Evolutionary conservation across 2,329 filamentous ascomycete genomes (phyloP), one percentile per base, ranked within the genome.

Genomic region (Talaromyces sp.): DNA sequence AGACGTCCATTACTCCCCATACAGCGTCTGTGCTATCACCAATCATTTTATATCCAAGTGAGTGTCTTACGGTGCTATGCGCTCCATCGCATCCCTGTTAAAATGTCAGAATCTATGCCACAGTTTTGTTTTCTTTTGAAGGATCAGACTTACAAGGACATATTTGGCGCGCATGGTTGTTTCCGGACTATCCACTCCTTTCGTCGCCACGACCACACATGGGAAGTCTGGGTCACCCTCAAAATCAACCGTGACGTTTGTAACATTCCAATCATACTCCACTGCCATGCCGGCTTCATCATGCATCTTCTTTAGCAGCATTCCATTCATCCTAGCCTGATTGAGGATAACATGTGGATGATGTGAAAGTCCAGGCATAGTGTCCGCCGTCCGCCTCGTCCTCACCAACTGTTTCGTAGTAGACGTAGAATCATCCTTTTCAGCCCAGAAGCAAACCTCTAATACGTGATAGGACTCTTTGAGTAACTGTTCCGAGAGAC

Each of bases 401-500:
- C 85, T 86, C 0, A 73, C 75, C 1, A 77, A 73, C 1, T 63
- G 69, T 0, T 72, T 65, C 65, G 75, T 70, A 5, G 72, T 69
- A 0, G 79, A n/a, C 19, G 22, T 11, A n/a, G 38, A 15, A 36
- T 61, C 36, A 15, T 49, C 40, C 17, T 53, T 51, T 5, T 65
- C 72, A 34, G 54, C n/a, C 64, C 64, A 66, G 4, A 66, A 66
- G 19, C 59, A 63, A 1, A 66, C 61, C 5, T 66, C 64, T 2
- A 66, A 27, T 1, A 66, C 54, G 27, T 66, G 64, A 19, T 63
- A 74, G 4, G 72, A 66, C 19, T 74, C 71, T 13, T 43, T 51
- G 84, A 86, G 87, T 1, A 83, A 84, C 4, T 84, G 79, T 68
- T 91, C 84, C 2, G 81, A 87, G 65, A 92, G 85, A 0, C 86